These are phyloP conservation scores for Fusarium domesticum DNA, from an alignment of 2,329 filamentous ascomycete genomes.

Conservation along the genomic window DNA sequence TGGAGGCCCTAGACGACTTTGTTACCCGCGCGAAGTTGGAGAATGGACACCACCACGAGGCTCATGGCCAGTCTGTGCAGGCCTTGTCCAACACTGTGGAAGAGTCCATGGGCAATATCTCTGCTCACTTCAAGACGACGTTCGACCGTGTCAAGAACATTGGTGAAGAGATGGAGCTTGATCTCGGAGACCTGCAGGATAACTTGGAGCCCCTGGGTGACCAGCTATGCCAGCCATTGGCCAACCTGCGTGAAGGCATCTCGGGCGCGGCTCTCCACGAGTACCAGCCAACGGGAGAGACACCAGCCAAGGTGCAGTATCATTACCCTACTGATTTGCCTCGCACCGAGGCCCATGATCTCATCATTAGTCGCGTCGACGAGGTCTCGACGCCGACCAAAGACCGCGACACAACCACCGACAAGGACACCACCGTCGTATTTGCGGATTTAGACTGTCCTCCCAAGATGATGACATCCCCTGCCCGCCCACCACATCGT, in stretches of 20 bases:
- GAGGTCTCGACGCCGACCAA: slow-evolving; percentile 28
- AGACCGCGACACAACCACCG: slow-evolving; percentile 26
- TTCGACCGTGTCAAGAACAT: slow-evolving; percentile 66
- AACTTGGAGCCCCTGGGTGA: slow-evolving; percentile 59
- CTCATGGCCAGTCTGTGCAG: slow-evolving; percentile 64
- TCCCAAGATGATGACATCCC: slow-evolving; percentile 29
- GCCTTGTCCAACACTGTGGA: slow-evolving; percentile 66
- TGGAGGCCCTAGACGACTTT: slow-evolving; percentile 87
- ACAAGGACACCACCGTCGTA: slow-evolving; percentile 40
- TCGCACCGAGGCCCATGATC: slow-evolving; percentile 57
- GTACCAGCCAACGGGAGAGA: slow-evolving; percentile 81
- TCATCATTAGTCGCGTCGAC: slow-evolving; percentile 43
- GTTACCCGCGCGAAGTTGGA: slow-evolving; percentile 77
- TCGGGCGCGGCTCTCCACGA: slow-evolving; percentile 65
- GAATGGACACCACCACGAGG: slow-evolving; percentile 73
- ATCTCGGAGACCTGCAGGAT: slow-evolving; percentile 56
- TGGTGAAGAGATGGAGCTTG: slow-evolving; percentile 63
- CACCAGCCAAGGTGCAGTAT: slow-evolving; percentile 78
- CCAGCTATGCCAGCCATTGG: slow-evolving; percentile 65
- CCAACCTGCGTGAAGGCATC: slow-evolving; percentile 68
- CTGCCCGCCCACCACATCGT: slow-evolving; percentile 33
- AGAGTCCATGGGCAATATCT: slow-evolving; percentile 68
- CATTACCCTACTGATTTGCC: slow-evolving; percentile 77
- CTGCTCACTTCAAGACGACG: slow-evolving; percentile 65
- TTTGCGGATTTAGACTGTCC: slow-evolving; percentile 39